A percentile compares a stretch with the other conserved stretches of the same genome.
phyloP scores from a whole-genome alignment of 1,139 yeast species.

The Candida tropicalis region DNA sequence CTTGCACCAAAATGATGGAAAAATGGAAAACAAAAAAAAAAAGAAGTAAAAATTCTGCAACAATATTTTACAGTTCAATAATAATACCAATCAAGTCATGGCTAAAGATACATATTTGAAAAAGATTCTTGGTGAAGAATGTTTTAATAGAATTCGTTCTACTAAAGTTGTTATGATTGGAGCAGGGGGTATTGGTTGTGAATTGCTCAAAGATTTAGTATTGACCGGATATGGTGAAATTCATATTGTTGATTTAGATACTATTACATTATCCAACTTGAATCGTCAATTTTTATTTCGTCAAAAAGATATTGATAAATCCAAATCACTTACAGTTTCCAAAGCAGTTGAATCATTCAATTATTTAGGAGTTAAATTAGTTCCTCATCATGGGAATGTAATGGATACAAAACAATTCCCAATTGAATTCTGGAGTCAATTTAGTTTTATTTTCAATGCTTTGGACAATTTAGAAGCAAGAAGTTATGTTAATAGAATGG shows the following conservation, averaged over 20 bases:
- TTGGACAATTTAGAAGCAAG: conserved; percentile 93
- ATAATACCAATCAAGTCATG: conserved; percentile 22
- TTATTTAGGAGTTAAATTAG: conserved; percentile 62
- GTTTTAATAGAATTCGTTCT: conserved; percentile 31
- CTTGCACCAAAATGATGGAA: no score
- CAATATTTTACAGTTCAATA: not conserved
- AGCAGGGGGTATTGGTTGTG: conserved; percentile 99
- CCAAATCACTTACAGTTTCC: conserved; percentile 82
- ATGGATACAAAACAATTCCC: conserved; percentile 77
- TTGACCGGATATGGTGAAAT: conserved; percentile 86
- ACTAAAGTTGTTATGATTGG: conserved; percentile 87
- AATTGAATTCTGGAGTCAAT: conserved; percentile 77
- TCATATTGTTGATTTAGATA: conserved; percentile 91
- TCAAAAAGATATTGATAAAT: conserved; percentile 80
- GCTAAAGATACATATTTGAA: conserved; percentile 46
- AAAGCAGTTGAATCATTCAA: conserved; percentile 81
- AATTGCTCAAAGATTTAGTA: conserved; percentile 81
- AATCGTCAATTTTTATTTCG: conserved; percentile 93
- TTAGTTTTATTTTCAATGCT: conserved; percentile 84
- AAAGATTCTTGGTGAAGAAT: conserved; percentile 46
- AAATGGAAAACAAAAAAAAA: not conserved
- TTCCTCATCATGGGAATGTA: conserved; percentile 86
- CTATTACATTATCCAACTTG: conserved; percentile 87
- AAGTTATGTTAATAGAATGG: conserved; percentile 81
- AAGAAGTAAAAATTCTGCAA: not conserved